Base-by-base conservation (phyloP, 2,329 filamentous ascomycete species). In the Truncatella angustata region DNA sequence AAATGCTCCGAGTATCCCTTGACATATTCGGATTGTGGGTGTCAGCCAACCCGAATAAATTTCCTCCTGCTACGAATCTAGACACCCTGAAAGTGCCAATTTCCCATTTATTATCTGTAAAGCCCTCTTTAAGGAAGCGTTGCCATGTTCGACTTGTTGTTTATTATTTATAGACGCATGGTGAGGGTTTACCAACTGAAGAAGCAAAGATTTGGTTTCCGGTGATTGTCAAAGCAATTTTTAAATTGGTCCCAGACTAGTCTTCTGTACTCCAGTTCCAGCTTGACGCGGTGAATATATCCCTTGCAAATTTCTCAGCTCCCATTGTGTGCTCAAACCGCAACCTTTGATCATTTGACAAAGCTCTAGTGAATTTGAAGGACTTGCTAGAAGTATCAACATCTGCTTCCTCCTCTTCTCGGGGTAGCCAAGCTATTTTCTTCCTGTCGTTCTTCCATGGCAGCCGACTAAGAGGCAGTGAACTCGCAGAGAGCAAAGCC, bases 211-310 rank as follows among this genome's bases (percentile, higher is more conserved):
- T 32, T 32, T 32, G 28, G 28, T 14, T 32, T 9, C 28, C 28
- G 7, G 7, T 7, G 28, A 7, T 32, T 32, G 28, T 7, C 14
- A 7, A 7, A 32, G 28, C 28, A 9, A 32, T 14, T 14, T 14
- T 9, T 7, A 7, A 32, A 32, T 14, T 7, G 7, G 14, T 14
- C 36, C 9, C n/a, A 18, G 5, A 57, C 44, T 66, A 67, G 9
- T 72, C 57, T 56, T 81, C 78, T 0, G 79, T 76, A 12, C 79
- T 81, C 82, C 82, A 86, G 57, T 84, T 73, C 82, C 82, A 86
- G 48, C 68, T 70, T 12, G 73, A 69, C 0, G 81, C 78, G 9
- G 78, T 82, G 55, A 86, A 86, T 5, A 86, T 64, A 6, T 67
- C 68, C 53, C 70, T 75, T 0, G 80, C 77, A 63, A 82, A 72